A percentile compares a stretch with the other conserved stretches of the same genome.
Conservation (phyloP, 2,329 filamentous ascomycete genomes). For the Fusarium sp. region DNA sequence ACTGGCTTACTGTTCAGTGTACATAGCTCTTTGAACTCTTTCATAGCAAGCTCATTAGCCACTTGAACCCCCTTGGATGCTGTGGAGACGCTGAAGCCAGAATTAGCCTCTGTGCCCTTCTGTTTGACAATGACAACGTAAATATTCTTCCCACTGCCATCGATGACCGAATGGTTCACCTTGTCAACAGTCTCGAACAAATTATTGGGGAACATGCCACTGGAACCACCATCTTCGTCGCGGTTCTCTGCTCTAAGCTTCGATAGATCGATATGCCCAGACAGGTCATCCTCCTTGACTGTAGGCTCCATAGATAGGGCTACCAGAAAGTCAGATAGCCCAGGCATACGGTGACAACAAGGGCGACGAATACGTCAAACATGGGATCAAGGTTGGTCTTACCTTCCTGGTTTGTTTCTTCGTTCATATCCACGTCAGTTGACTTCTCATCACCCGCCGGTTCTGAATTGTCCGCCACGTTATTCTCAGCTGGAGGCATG, state of each 20-base stretch:
- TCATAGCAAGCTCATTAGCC: constrained; percentile 5
- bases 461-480: no score
- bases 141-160: background rate
- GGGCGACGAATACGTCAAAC: background rate
- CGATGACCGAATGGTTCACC: background rate
- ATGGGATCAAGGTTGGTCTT: background rate
- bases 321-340: constrained; percentile 1
- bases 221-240: background rate
- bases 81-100: background rate
- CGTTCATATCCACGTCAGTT: background rate
- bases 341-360: background rate
- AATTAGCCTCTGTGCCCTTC: background rate
- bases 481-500: background rate
- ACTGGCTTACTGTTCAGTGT: background rate
- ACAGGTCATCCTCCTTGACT: background rate
- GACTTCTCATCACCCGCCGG: background rate
- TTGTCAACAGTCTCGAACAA: background rate
- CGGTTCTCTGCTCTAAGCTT: background rate
- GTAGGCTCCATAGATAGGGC: background rate
- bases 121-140: background rate
- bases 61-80: background rate
- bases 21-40: background rate
- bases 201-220: background rate
- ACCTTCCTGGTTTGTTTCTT: background rate
- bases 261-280: background rate